These are phyloP conservation scores for Arabidopsis hybrid DNA, from an alignment of 441 rosid species.

Conservation along the genomic window DNA sequence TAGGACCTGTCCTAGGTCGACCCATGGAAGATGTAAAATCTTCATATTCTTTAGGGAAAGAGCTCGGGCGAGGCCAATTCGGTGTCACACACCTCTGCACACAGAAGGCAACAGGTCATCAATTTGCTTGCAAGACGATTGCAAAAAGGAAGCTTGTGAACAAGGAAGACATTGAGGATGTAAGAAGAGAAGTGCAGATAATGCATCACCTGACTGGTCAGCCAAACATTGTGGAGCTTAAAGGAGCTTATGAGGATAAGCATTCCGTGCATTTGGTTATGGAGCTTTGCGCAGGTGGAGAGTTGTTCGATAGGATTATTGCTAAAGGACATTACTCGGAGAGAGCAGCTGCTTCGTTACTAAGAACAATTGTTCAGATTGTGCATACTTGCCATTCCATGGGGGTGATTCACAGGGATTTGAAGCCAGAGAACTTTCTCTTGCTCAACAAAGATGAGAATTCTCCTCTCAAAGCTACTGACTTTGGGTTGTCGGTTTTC, in stretches of 20 bases:
- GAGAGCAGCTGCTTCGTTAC: conserved; percentile 58
- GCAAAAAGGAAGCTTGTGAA: conserved; percentile 58
- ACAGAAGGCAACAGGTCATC: conserved; percentile 54
- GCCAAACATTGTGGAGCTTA: conserved; percentile 59
- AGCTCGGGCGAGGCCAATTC: conserved; percentile 60
- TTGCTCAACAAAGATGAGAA: conserved; percentile 59
- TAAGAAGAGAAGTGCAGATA: conserved; percentile 62
- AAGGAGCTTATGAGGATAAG: conserved; percentile 63
- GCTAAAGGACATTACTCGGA: conserved; percentile 64
- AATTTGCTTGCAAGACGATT: conserved; percentile 61
- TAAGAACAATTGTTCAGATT: conserved; percentile 61
- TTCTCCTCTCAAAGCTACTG: conserved; percentile 62
- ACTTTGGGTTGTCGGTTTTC: conserved; percentile 59
- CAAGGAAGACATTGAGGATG: conserved; percentile 62
- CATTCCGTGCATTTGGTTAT: conserved; percentile 60
- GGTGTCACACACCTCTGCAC: conserved; percentile 62
- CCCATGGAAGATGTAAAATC: conserved; percentile 61
- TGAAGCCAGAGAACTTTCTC: conserved; percentile 61
- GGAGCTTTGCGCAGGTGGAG: conserved; percentile 67
- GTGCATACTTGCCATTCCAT: conserved; percentile 61
- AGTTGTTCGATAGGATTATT: conserved; percentile 60
- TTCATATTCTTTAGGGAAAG: conserved; percentile 54
- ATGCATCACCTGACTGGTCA: conserved; percentile 67
- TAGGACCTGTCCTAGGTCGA: conserved; percentile 65
- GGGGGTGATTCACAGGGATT: conserved; percentile 61